Conservation (phyloP, 2,329 filamentous ascomycete species). For the Hymenoscyphus fructigenus region DNA sequence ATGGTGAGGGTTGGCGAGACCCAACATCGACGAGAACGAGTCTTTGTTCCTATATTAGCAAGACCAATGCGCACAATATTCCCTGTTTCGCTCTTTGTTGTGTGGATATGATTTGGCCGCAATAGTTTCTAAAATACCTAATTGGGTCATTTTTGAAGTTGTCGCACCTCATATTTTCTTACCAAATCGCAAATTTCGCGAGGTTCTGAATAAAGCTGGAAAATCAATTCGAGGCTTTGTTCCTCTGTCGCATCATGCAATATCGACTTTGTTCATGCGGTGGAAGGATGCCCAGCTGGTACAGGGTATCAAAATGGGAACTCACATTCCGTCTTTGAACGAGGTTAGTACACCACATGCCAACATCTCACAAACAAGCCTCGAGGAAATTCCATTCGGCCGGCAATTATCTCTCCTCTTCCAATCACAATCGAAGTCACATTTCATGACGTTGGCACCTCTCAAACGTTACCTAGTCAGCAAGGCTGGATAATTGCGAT, state of each 20-base stretch:
- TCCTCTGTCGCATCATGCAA: not conserved
- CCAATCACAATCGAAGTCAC: not conserved
- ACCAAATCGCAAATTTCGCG: not conserved
- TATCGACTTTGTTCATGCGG: not conserved
- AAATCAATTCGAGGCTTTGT: not conserved
- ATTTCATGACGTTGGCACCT: constrained; percentile 7
- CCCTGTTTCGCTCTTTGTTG: not conserved
- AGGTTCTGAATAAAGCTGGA: not conserved
- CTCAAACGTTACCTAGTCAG: not conserved
- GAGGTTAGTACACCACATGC: not conserved
- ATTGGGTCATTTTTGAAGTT: not conserved
- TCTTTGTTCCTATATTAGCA: constrained; percentile 5
- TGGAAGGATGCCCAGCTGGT: not conserved
- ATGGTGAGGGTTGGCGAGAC: not conserved
- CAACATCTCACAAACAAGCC: not conserved
- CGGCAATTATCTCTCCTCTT: not conserved
- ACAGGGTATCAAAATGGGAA: not conserved
- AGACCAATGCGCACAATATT: not conserved
- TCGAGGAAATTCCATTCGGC: not conserved
- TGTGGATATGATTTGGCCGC: not conserved
- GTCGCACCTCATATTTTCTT: not conserved
- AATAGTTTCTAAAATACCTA: not conserved
- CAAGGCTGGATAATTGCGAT: constrained; percentile 11
- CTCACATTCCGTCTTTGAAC: not conserved
- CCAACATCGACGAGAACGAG: not conserved